These are phyloP conservation scores for Euclidium syriacum DNA, from an alignment of 345 rosid genomes.

Conservation along the genomic window DNA sequence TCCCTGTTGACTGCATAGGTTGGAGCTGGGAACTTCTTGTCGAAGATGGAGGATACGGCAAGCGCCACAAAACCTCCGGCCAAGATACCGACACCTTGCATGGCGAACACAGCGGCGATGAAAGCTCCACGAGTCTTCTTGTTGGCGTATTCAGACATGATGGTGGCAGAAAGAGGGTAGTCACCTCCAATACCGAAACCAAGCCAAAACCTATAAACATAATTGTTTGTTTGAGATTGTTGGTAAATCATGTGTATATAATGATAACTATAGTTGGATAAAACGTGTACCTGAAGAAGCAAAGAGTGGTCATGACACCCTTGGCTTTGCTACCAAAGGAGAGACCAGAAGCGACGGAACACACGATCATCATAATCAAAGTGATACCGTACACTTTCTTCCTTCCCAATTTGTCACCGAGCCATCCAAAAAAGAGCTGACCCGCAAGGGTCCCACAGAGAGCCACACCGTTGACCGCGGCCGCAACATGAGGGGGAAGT, in stretches of 20 bases:
- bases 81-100: conserved; percentile 83
- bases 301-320: conserved; percentile 36
- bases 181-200: conserved; percentile 86
- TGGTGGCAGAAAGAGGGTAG: conserved; percentile 79
- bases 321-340: conserved; percentile 24
- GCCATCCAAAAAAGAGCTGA: conserved; percentile 39
- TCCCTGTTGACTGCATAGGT: conserved; percentile 28
- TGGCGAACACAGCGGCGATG: conserved; percentile 75
- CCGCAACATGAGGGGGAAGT: conserved; percentile 34
- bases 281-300: conserved; percentile 30
- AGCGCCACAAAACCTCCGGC: conserved; percentile 61
- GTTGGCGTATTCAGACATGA: conserved; percentile 80
- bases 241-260: too few species aligned
- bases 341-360: conserved; percentile 34
- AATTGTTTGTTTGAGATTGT: conserved; percentile 18
- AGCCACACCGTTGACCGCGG: conserved; percentile 38
- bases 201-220: too few species aligned
- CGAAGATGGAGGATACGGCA: conserved; percentile 31
- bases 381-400: conserved; percentile 55
- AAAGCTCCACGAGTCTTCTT: conserved; percentile 80
- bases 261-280: too few species aligned
- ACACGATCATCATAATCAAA: conserved; percentile 32
- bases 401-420: conserved; percentile 40
- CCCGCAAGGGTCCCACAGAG: conserved; percentile 33
- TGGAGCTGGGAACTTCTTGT: conserved; percentile 39